Evolutionary conservation across 75 land plant genomes (phyloP), one percentile per base, ranked within the genome.

Genomic region (Pinus taeda): DNA sequence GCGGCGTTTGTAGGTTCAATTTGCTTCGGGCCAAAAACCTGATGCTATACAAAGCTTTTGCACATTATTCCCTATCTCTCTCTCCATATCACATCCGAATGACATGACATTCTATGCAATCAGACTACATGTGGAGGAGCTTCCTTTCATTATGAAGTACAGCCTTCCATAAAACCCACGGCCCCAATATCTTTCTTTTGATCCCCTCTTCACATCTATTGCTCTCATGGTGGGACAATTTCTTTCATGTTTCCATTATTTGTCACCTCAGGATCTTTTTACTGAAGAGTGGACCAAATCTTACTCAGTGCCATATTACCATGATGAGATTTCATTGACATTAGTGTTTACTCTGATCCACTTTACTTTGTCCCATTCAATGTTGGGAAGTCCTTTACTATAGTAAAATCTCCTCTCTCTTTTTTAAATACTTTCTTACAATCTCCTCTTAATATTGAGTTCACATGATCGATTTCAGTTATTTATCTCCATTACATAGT

Each of bases 71-170:
- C 20, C 71, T 9, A 12, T 64, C 67, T 63, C 15, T 62, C 67
- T 64, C 67, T 20, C 22, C 49, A 39, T 2, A 67, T 67, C 45
- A 37, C n/a, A 67, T 67, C 49, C 0, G 39, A 20, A 18, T 67
- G 71, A 67, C 17, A 67, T 39, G 71, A 67, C 71, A 33, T 39
- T 13, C 18, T 39, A 33, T 39, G 22, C 37, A 39, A 67, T 67
- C 71, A 37, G 71, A 39, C 39, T 67, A 39, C 71, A 67, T 67
- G 71, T 67, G 71, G 71, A 36, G 71, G 71, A 67, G 71, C 71
- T 67, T 67, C 71, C 9, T 45, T 67, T 67, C 71, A 33, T 67
- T 15, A 67, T 67, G 42, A 67, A 33, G 71, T 39, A 67, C 71
- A 37, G 45, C 37, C 37, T 30, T 30, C 67, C 37, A 29, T 30